A percentile compares a stretch with the other conserved stretches of the same genome.
phyloP scores from a whole-genome alignment of 768 basidiomycete genomes.

The Naganishia vishniacii region DNA sequence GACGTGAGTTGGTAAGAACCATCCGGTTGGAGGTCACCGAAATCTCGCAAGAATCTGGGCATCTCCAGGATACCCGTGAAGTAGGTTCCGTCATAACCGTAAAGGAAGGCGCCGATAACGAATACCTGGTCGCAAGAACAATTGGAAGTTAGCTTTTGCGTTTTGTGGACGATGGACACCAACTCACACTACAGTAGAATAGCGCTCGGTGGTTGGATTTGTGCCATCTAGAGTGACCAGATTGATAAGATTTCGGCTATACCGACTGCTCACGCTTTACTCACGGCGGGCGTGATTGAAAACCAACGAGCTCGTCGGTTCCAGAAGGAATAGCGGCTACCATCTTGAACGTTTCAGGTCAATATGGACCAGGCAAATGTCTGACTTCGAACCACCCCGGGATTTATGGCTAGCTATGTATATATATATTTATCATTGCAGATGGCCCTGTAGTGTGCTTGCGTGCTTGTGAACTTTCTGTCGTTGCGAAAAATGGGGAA shows the following conservation, averaged over 20 bases:
- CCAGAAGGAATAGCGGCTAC: constrained; percentile 22
- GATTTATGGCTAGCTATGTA: too few species aligned
- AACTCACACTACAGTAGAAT: constrained; percentile 24
- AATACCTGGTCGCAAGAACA: constrained; percentile 13
- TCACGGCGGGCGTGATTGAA: constrained; percentile 18
- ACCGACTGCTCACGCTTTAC: background rate
- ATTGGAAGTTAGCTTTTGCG: background rate
- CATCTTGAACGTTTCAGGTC: background rate
- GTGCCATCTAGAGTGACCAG: constrained; percentile 22
- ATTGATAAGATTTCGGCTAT: background rate
- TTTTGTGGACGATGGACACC: background rate
- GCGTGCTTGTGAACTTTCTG: background rate
- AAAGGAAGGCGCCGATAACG: constrained; percentile 30
- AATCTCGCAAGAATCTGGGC: constrained; percentile 33
- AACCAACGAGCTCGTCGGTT: constrained; percentile 16
- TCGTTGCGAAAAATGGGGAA: constrained; percentile 13
- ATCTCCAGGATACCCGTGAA: constrained; percentile 42
- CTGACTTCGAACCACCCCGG: too few species aligned
- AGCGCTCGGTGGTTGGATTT: constrained; percentile 24
- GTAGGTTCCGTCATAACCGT: constrained; percentile 43
- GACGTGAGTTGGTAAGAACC: constrained; percentile 33
- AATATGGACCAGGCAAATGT: background rate
- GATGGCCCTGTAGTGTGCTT: background rate
- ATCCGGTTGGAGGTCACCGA: constrained; percentile 29
- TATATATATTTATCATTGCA: background rate